Percentiles rank a stretch among this genome's conserved stretches.
Evolutionary conservation across 2,329 filamentous ascomycete species (phyloP).

Genomic region (Trichoderma sp.): DNA sequence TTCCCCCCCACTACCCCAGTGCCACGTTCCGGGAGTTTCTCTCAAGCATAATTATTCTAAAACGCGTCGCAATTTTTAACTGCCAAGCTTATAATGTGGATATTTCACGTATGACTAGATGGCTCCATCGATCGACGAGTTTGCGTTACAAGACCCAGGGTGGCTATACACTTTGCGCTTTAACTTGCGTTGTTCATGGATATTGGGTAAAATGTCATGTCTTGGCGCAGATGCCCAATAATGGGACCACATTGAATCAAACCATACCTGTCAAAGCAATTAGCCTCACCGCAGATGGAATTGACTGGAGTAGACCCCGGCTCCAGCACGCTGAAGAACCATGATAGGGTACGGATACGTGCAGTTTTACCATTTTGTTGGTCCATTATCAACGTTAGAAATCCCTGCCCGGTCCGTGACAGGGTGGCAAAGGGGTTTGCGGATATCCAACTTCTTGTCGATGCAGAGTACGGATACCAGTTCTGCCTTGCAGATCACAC

Average conservation of each 20-base stretch:
- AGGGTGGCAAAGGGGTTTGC: background rate
- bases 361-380: background rate
- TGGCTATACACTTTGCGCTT: background rate
- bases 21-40: background rate
- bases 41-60: background rate
- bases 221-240: background rate
- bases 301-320: background rate
- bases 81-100: background rate
- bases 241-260: background rate
- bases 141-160: background rate
- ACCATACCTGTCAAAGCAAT: background rate
- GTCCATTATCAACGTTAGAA: background rate
- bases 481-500: conserved; percentile 2
- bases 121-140: background rate
- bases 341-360: background rate
- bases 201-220: background rate
- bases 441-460: background rate
- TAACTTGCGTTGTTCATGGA: background rate
- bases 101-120: background rate
- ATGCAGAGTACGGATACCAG: background rate
- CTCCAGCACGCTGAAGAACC: background rate
- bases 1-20: background rate
- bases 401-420: background rate
- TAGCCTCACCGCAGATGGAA: background rate
- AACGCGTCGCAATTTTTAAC: background rate